Conservation (phyloP, 768 basidiomycete genomes). For the Gyrodon lividus region DNA sequence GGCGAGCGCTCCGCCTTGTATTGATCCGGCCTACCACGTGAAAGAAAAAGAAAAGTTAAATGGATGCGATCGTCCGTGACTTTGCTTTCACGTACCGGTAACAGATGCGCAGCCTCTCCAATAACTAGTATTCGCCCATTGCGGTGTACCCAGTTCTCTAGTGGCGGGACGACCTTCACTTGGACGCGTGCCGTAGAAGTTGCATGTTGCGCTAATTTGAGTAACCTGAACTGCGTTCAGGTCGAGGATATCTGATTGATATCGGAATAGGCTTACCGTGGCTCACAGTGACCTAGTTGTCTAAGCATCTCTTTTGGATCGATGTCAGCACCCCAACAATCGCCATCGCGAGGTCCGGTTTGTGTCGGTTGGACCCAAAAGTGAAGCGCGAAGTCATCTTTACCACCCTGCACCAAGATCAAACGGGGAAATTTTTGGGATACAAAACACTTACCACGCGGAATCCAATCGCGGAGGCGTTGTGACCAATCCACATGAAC, state of each 20-base stretch:
- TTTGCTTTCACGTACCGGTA: conserved; percentile 41
- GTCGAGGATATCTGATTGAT: not conserved
- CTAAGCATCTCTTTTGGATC: conserved; percentile 33
- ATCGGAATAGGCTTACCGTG: conserved; percentile 31
- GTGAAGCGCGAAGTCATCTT: conserved; percentile 33
- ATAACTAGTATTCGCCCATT: conserved; percentile 48
- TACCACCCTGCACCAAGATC: conserved; percentile 35
- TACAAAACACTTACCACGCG: conserved; percentile 18
- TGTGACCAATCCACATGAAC: conserved; percentile 21
- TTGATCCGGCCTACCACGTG: conserved; percentile 48
- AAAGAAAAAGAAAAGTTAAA: not conserved
- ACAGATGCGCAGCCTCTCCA: conserved; percentile 63
- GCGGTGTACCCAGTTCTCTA: conserved; percentile 52
- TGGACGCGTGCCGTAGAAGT: conserved; percentile 36
- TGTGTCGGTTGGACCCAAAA: conserved; percentile 27
- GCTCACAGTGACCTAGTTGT: conserved; percentile 34
- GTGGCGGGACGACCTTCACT: conserved; percentile 36
- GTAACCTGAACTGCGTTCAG: conserved; percentile 27
- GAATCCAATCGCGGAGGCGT: conserved; percentile 20
- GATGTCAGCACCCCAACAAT: conserved; percentile 34
- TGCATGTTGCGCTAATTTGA: conserved; percentile 38
- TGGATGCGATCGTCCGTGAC: not conserved
- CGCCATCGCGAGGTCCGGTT: conserved; percentile 26
- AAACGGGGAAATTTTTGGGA: not conserved
- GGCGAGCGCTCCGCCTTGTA: conserved; percentile 49